phyloP scores from a whole-genome alignment of 306 rosid species.

The Neltuma alba region DNA sequence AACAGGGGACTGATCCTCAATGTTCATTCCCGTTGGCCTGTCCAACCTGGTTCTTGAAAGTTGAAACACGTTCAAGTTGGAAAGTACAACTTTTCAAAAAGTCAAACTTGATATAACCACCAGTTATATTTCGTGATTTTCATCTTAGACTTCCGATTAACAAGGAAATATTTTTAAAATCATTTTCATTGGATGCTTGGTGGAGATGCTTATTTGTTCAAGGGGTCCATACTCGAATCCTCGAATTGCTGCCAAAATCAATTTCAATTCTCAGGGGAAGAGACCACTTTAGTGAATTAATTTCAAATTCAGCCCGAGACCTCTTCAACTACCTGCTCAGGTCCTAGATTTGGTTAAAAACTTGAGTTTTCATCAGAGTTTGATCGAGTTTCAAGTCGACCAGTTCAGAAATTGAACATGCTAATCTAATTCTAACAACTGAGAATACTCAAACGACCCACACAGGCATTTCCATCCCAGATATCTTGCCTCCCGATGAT shows the following conservation, averaged over 20 bases:
- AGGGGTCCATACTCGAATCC: not conserved
- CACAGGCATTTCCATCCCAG: not conserved
- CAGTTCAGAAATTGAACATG: not conserved
- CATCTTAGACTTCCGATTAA: too few species aligned
- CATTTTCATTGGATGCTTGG: too few species aligned
- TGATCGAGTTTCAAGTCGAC: not conserved
- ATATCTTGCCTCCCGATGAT: not conserved
- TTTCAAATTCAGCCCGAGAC: not conserved
- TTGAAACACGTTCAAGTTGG: not conserved
- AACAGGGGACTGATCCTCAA: not conserved
- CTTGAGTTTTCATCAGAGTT: not conserved
- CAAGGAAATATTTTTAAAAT: too few species aligned
- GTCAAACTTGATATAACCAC: not conserved
- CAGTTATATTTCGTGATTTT: too few species aligned
- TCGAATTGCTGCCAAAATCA: not conserved
- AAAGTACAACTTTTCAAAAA: not conserved
- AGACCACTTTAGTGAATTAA: not conserved
- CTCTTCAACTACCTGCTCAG: not conserved
- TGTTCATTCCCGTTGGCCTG: not conserved
- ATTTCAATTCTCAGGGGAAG: not conserved
- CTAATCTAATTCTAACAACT: not conserved
- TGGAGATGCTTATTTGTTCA: not conserved
- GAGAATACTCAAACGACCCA: not conserved
- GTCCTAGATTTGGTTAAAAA: not conserved
- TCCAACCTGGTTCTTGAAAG: not conserved